Conservation (phyloP, 345 rosid species). For the Brassica napus region Da-Ae NC_063445.1:23861001-23861500, state of each 20-base stretch:
- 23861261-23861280: conserved; percentile 35
- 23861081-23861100: conserved; percentile 9
- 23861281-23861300: conserved; percentile 15
- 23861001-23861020: neutral
- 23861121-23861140: conserved; percentile 11
- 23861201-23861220: conserved; percentile 13
- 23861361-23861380: neutral
- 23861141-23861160: conserved; percentile 20
- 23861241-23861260: conserved; percentile 25
- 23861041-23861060: neutral
- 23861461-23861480: neutral
- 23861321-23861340: conserved; percentile 28
- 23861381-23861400: conserved; percentile 15
- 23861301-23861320: conserved; percentile 13
- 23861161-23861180: conserved; percentile 35
- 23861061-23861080: conserved; percentile 20
- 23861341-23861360: conserved; percentile 1
- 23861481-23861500: neutral
- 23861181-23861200: conserved; percentile 35
- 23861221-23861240: neutral
- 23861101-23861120: neutral
- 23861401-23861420: neutral
- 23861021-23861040: neutral
- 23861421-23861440: neutral
- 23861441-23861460: neutral